Conservation (phyloP, 164 flowering plant species). For the Warburgia ugandensis region DNA sequence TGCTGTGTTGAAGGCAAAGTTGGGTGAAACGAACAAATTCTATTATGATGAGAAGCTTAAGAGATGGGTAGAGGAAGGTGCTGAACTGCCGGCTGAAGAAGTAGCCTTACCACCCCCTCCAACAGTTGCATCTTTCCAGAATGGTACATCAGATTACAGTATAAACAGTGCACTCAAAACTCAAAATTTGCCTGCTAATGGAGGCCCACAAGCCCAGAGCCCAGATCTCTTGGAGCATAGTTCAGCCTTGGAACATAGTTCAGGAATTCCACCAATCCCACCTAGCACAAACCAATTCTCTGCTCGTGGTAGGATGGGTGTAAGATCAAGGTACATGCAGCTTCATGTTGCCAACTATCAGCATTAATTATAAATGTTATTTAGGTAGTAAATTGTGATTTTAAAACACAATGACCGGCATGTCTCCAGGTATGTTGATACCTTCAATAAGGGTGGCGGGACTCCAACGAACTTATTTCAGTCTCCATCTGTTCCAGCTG, state of each 20-base stretch:
- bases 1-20: slow-evolving; percentile 55
- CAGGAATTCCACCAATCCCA: slow-evolving; percentile 82
- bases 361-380: background rate
- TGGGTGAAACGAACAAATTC: slow-evolving; percentile 84
- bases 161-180: slow-evolving; percentile 33
- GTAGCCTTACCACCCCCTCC: slow-evolving; percentile 87
- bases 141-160: slow-evolving; percentile 46
- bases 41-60: slow-evolving; percentile 93
- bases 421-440: slow-evolving; percentile 88
- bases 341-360: background rate
- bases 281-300: slow-evolving; percentile 79
- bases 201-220: slow-evolving; percentile 31
- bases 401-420: no score
- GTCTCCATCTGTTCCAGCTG: slow-evolving; percentile 57
- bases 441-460: slow-evolving; percentile 82
- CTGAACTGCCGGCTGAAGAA: slow-evolving; percentile 78
- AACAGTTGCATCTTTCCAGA: slow-evolving; percentile 52
- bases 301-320: slow-evolving; percentile 78
- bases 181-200: slow-evolving; percentile 34
- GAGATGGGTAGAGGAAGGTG: slow-evolving; percentile 98
- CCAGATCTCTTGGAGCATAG: slow-evolving; percentile 34
- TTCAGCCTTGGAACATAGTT: slow-evolving; percentile 43
- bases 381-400: background rate
- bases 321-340: slow-evolving; percentile 65
- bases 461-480: slow-evolving; percentile 48